These are phyloP conservation scores for Aspergillus hancockii DNA, from an alignment of 495 filamentous ascomycete genomes.

Conservation along the genomic window DNA sequence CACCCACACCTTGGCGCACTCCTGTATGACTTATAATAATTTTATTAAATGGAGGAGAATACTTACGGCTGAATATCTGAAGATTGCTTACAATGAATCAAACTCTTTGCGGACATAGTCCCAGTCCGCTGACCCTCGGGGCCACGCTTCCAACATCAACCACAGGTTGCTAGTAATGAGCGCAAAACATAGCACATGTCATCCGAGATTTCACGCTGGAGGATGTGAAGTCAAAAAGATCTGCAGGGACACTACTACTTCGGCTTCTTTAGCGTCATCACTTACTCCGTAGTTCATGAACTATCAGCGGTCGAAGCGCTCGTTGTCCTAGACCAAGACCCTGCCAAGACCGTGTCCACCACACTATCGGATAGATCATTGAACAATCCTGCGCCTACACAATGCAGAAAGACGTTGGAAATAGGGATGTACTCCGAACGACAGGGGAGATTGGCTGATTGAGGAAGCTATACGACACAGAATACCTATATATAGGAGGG, in stretches of 20 bases:
- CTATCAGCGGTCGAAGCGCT: neutral
- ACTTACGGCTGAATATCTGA: too few species aligned
- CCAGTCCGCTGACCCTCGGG: too few species aligned
- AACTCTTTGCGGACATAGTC: too few species aligned
- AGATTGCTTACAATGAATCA: too few species aligned
- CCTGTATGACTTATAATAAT: neutral
- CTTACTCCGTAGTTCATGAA: neutral
- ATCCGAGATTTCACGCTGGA: neutral
- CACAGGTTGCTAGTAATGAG: neutral
- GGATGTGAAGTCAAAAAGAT: neutral
- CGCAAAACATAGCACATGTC: neutral
- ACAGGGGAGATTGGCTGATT: neutral
- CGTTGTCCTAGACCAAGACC: neutral
- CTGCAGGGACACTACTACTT: neutral
- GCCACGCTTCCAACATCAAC: neutral
- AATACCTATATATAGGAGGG: neutral
- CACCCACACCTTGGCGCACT: neutral
- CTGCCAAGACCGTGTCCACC: neutral
- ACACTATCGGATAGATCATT: neutral
- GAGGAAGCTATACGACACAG: neutral
- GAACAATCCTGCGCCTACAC: neutral
- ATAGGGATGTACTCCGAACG: neutral
- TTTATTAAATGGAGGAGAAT: too few species aligned
- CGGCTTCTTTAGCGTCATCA: too few species aligned
- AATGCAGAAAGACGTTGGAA: neutral